Conservation (phyloP, 306 rosid genomes). For the Pyrus communis region DNA sequence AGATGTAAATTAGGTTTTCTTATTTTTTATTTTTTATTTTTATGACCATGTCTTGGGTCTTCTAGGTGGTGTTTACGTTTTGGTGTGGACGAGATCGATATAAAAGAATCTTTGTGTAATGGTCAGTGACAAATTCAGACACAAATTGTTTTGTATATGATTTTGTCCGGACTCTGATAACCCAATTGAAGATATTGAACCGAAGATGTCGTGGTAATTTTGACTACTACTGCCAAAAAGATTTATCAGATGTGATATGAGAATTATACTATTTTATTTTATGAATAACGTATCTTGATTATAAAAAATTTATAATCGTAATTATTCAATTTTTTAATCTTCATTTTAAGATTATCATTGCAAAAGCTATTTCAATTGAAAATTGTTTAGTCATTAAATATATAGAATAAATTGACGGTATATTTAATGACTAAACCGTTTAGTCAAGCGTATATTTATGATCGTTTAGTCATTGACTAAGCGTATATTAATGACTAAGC, state of each 20-base stretch:
- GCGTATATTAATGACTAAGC: too few relatives aligned
- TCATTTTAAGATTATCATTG: background rate
- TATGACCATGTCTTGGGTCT: too few relatives aligned
- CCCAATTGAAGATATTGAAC: background rate
- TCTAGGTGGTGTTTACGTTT: background rate
- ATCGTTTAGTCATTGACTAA: too few relatives aligned
- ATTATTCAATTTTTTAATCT: background rate
- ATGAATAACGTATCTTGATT: background rate
- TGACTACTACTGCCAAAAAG: background rate
- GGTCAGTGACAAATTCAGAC: background rate
- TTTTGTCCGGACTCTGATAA: background rate
- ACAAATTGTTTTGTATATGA: background rate
- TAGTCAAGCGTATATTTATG: too few relatives aligned
- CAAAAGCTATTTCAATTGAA: background rate
- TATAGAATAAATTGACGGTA: background rate
- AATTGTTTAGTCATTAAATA: background rate
- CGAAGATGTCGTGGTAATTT: background rate
- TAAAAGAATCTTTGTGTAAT: background rate
- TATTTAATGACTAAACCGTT: too few relatives aligned
- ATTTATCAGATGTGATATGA: too few relatives aligned
- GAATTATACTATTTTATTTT: too few relatives aligned
- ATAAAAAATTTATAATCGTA: fast-evolving
- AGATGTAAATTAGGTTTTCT: too few relatives aligned
- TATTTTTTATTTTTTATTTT: too few relatives aligned
- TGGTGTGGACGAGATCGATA: background rate